Percentiles rank a stretch among this genome's conserved stretches.
These are phyloP conservation scores for Sungouiozyma intestinalis DNA, from an alignment of 805 yeast species.

Conservation along the genomic window DNA sequence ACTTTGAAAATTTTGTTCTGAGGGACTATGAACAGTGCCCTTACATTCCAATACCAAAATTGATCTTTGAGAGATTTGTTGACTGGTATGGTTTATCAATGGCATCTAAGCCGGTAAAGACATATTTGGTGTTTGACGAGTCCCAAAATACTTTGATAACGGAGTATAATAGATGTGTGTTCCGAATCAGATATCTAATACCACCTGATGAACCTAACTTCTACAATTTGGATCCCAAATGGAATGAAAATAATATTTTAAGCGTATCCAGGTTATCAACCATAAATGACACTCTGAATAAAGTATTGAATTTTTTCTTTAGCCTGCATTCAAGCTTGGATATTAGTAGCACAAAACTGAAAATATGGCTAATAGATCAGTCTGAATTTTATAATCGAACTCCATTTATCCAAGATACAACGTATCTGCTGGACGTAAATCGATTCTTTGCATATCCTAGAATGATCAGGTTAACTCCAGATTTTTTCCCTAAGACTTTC, in stretches of 20 bases:
- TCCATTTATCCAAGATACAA: neutral
- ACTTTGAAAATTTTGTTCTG: constrained; percentile 34
- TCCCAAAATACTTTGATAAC: constrained; percentile 22
- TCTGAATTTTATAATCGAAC: constrained; percentile 4
- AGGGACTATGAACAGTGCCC: constrained; percentile 22
- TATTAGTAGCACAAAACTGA: constrained; percentile 8
- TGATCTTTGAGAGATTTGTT: constrained; percentile 35
- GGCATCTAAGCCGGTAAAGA: constrained; percentile 29
- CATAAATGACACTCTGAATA: constrained; percentile 19
- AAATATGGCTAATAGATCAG: constrained; percentile 20
- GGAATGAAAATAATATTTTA: constrained; percentile 20
- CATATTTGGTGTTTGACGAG: constrained; percentile 27
- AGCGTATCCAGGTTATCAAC: constrained; percentile 29
- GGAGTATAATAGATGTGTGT: constrained; percentile 29
- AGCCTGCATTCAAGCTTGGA: constrained; percentile 14
- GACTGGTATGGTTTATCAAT: constrained; percentile 47
- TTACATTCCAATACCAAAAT: constrained; percentile 32
- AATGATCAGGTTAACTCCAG: constrained; percentile 18
- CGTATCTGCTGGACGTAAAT: constrained; percentile 20
- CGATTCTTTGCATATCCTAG: constrained; percentile 20
- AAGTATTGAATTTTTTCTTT: constrained; percentile 13
- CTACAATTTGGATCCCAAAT: constrained; percentile 3
- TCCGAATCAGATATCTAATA: constrained; percentile 29
- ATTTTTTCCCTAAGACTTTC: constrained; percentile 10
- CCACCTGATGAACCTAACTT: constrained; percentile 7